Evolutionary conservation across 331 rosid species (phyloP), one percentile per base, ranked within the genome.

Genomic region (Phaseolus coccineus): DNA sequence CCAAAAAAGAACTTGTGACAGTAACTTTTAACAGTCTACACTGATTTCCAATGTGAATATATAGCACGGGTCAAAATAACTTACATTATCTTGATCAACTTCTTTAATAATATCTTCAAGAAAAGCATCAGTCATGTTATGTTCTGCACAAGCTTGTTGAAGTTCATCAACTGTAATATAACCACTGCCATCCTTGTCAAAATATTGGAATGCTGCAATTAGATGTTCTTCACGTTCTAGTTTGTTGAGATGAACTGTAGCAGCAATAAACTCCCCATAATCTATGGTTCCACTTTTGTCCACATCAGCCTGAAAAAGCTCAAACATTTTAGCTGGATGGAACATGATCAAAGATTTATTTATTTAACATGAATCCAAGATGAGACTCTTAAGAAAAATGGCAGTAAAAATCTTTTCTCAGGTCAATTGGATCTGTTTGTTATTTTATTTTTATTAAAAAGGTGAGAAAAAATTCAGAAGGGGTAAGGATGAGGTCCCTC

Each of bases 221-320:
- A 96, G 97, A 82, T 96, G 99, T 73, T 96, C 99, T 88, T 96
- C 99, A 3, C 99, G 99, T 82, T 96, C 99, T 58, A 96, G 91
- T 86, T 96, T 96, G 93, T 96, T 96, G 62, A 96, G 99, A 87
- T 96, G 99, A 86, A 96, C 93, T 58, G 99, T 96, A 51, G 99
- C 99, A 56, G 99, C 98, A 79, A 96, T 92, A 81, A 96, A 96
- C 74, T 96, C 99, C 63, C 99, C 99, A 69, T 96, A 96, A 84
- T 96, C 99, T 55, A 96, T 96, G 22, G 99, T 96, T 57, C 99
- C 99, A 76, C 98, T 96, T 76, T 93, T 96, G 90, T 96, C 99
- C 77, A 96, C 96, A 81, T 96, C 99, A 87, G 99, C 99, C 99
- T 93, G 92, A 79, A 84, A 84, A 57, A 81, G 83, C 56, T 50